Conservation (phyloP, 78 protist genomes). For the Reticulomyxa filosa region DNA sequence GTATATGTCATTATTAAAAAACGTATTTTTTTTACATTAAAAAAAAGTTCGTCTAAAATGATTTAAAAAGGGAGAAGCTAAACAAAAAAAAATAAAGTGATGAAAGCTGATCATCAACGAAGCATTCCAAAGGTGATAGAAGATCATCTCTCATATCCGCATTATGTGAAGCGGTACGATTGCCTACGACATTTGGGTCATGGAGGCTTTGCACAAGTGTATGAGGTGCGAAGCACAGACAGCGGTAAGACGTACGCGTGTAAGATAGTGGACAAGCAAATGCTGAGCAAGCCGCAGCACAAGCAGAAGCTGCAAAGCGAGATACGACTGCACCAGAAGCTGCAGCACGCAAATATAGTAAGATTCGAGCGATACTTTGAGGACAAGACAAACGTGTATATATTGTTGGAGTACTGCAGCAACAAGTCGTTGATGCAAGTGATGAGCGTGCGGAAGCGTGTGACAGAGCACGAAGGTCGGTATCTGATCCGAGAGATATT, state of each 20-base stretch:
- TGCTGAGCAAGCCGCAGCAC: constrained; percentile 64
- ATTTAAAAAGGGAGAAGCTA: too few relatives aligned
- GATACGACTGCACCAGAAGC: constrained; percentile 65
- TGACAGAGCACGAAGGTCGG: constrained; percentile 42
- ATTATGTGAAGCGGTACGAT: too few relatives aligned
- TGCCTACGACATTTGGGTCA: too few relatives aligned
- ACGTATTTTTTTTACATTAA: too few relatives aligned
- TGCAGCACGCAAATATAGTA: constrained; percentile 69
- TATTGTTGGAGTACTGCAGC: constrained; percentile 75
- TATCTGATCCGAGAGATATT: constrained; percentile 35
- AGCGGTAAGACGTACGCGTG: constrained; percentile 49
- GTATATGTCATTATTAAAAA: too few relatives aligned
- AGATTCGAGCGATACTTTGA: constrained; percentile 53
- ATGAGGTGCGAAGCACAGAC: constrained; percentile 34
- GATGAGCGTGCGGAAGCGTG: constrained; percentile 24
- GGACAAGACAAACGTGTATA: constrained; percentile 65
- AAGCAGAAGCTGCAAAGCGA: constrained; percentile 65
- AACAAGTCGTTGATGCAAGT: constrained; percentile 61
- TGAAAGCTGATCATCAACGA: too few relatives aligned
- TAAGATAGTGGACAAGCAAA: constrained; percentile 59
- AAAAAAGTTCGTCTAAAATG: too few relatives aligned
- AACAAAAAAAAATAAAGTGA: too few relatives aligned
- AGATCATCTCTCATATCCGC: too few relatives aligned
- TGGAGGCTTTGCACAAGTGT: constrained; percentile 85
- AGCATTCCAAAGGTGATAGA: too few relatives aligned